phyloP scores from a whole-genome alignment of 306 rosid species.

The Heteromeles arbutifolia region DNA sequence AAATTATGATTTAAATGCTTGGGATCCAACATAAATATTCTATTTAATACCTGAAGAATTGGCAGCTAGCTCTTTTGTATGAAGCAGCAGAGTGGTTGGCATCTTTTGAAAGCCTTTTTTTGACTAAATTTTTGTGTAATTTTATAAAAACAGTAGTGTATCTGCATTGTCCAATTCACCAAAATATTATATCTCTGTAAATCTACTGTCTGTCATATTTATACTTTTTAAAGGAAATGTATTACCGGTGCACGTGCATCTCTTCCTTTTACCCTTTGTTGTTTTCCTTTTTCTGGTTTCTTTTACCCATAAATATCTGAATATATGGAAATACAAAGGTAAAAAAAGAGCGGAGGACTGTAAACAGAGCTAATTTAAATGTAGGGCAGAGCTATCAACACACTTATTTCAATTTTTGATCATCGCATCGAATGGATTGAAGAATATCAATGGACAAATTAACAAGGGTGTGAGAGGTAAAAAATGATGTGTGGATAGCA shows the following conservation, averaged over 20 bases:
- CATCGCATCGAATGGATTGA: too few species aligned
- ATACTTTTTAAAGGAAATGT: too few species aligned
- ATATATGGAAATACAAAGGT: not conserved
- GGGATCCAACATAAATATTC: constrained; percentile 3
- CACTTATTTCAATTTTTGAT: too few species aligned
- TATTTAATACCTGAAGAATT: not conserved
- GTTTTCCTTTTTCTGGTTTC: not conserved
- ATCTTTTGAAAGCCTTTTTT: not conserved
- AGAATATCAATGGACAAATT: too few species aligned
- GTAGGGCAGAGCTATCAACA: too few species aligned
- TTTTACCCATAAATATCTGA: not conserved
- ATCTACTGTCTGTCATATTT: not conserved
- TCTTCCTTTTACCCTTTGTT: not conserved
- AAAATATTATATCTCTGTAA: not conserved
- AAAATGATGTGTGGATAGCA: too few species aligned
- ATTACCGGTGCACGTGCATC: not conserved
- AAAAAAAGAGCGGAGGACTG: not conserved
- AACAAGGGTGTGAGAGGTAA: too few species aligned
- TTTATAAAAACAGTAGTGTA: too few species aligned
- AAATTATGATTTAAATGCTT: not conserved
- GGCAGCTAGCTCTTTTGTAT: not conserved
- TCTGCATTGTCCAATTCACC: not conserved
- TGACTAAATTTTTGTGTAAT: too few species aligned
- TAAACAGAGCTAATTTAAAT: not conserved
- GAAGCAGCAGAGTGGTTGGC: not conserved